Evolutionary conservation across 2,329 filamentous ascomycete species (phyloP).

Genomic region (Pseudocercospora cruenta): DNA sequence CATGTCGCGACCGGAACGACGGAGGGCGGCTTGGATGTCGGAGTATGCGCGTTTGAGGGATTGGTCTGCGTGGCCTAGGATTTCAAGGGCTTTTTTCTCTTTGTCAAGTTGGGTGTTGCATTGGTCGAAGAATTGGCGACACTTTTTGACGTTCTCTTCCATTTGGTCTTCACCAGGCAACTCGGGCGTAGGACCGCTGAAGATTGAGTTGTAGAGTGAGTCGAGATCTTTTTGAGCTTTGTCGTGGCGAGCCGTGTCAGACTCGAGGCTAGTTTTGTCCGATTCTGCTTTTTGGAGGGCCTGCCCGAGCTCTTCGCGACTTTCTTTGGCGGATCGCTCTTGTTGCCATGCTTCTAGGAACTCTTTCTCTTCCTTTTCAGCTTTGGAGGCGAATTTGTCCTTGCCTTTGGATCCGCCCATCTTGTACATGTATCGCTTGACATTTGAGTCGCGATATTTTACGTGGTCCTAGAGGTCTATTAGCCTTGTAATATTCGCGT

Average conservation of each 20-base stretch:
- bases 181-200: slow-evolving; percentile 56
- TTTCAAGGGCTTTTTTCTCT: slow-evolving; percentile 47
- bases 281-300: slow-evolving; percentile 48
- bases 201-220: slow-evolving; percentile 57
- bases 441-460: slow-evolving; percentile 57
- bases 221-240: slow-evolving; percentile 55
- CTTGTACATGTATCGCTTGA: slow-evolving; percentile 58
- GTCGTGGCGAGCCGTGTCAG: slow-evolving; percentile 42
- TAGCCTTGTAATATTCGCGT: too few relatives aligned
- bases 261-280: slow-evolving; percentile 44
- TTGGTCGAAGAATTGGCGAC: slow-evolving; percentile 45
- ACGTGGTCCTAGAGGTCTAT: slow-evolving; percentile 48
- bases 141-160: slow-evolving; percentile 45
- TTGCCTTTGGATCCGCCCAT: slow-evolving; percentile 50
- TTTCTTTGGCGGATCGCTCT: slow-evolving; percentile 51
- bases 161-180: slow-evolving; percentile 58
- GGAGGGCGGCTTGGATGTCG: slow-evolving; percentile 50
- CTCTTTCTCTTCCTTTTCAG: slow-evolving; percentile 59
- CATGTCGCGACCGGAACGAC: slow-evolving; percentile 51
- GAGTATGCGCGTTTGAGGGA: slow-evolving; percentile 43
- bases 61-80: slow-evolving; percentile 41
- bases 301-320: slow-evolving; percentile 45
- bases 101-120: slow-evolving; percentile 43
- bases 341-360: slow-evolving; percentile 58
- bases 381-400: slow-evolving; percentile 54